Conservation (phyloP, 1,284 basidiomycete species). For the Cryptococcus sp. region DNA sequence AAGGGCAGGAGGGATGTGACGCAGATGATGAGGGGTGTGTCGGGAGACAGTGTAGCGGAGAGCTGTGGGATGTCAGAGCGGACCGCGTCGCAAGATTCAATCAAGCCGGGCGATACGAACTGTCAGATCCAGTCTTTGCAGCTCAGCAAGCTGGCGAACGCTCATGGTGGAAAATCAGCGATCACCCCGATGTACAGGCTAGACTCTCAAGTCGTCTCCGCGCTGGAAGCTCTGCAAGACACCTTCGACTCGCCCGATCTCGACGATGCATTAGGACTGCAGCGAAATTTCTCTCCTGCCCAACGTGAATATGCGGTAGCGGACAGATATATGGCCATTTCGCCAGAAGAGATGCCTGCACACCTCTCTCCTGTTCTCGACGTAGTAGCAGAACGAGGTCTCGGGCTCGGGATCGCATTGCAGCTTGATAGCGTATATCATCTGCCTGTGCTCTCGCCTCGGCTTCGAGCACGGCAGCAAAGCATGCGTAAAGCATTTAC, state of each 20-base stretch:
- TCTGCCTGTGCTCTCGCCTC: slow-evolving; percentile 8
- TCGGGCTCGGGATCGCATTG: slow-evolving; percentile 12
- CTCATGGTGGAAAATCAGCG: no score
- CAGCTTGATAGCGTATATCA: slow-evolving; percentile 10
- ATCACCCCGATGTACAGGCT: slow-evolving; percentile 16
- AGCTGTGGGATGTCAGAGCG: neutral
- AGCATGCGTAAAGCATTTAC: neutral
- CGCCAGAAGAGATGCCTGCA: neutral
- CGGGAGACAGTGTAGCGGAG: slow-evolving; percentile 1
- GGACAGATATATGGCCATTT: neutral
- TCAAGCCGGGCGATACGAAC: no score
- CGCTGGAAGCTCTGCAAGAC: slow-evolving; percentile 14
- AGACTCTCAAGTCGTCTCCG: slow-evolving; percentile 24
- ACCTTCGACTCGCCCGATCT: slow-evolving; percentile 16
- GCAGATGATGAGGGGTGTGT: neutral
- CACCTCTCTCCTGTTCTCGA: neutral
- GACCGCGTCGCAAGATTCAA: no score
- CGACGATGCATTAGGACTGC: slow-evolving; percentile 12
- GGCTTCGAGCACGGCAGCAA: neutral
- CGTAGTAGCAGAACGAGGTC: slow-evolving; percentile 1
- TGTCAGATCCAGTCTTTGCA: no score
- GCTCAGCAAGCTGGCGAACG: no score
- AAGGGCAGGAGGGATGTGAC: neutral
- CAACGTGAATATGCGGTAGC: neutral
- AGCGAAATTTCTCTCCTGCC: neutral